Evolutionary conservation across 441 rosid genomes (phyloP), one percentile per base, ranked within the genome.

Genomic region (Kokia cookei): DNA sequence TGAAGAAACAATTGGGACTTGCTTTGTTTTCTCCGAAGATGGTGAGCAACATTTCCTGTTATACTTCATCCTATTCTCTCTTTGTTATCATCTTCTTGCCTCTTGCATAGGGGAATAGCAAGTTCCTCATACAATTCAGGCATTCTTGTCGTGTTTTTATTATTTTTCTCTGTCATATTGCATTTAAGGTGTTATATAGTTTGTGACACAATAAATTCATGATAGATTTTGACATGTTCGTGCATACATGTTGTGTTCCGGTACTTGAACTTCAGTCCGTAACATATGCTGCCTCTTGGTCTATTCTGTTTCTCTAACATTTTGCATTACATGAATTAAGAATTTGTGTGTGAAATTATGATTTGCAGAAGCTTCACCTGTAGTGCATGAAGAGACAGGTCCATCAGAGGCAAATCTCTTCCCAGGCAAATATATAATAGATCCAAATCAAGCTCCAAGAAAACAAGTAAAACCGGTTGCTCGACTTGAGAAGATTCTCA

Each of bases 391-490:
- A 62, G 90, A 87, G 77, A 83, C 81, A 2, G 86, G 90, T 75
- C 84, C 88, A 72, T 83, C 89, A 9, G 91, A 89, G 81, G 78
- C 70, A 54, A 82, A 82, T 64, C 90, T 86, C 40, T 80, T 80
- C 29, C 48, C 81, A 1, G 87, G 93, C 7, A 81, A 60, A 73
- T 69, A 73, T 70, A 86, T 86, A 43, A 53, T 79, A 9, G 87
- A 83, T 75, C 81, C 87, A 57, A 83, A 86, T 71, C 82, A 79
- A 81, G 74, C 75, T 61, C 78, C 86, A 32, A 51, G 69, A 29
- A 89, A 86, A 86, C 83, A 84, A 69, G 86, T 89, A 35, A 86
- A 86, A 70, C 91, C 93, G 29, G 82, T 86, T 66, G 93, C 89
- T 3, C 70, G 76, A 27, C 84, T 92, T 55, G 83, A 88, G 19